phyloP scores from a whole-genome alignment of 2,329 filamentous ascomycete genomes.

The Trichoderma afroharzianum region DNA sequence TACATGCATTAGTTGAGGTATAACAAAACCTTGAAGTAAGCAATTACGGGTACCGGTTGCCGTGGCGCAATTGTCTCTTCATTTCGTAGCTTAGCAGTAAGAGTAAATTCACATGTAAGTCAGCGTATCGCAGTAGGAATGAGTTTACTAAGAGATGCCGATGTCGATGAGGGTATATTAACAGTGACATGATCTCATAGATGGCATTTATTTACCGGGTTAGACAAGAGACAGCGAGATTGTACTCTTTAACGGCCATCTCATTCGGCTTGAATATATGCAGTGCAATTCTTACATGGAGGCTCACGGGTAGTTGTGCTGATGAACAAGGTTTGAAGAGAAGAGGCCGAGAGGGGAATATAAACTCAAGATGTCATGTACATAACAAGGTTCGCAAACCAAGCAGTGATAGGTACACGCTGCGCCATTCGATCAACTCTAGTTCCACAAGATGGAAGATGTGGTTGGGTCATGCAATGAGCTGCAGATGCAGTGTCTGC shows the following conservation, averaged over 20 bases:
- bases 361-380: background rate
- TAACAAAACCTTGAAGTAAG: background rate
- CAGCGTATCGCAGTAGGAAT: background rate
- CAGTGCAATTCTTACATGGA: background rate
- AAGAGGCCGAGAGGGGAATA: background rate
- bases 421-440: background rate
- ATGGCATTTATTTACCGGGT: background rate
- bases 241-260: background rate
- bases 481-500: constrained; percentile 2
- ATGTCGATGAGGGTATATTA: background rate
- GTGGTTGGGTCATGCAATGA: background rate
- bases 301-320: background rate
- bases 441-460: background rate
- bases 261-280: background rate
- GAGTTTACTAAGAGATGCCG: background rate
- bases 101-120: background rate
- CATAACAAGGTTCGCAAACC: background rate
- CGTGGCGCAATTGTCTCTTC: background rate
- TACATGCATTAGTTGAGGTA: background rate
- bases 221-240: background rate
- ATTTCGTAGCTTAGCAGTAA: background rate
- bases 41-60: background rate
- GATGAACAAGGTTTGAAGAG: background rate
- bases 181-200: background rate
- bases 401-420: background rate